These are phyloP conservation scores for Colletotrichum sp. DNA, from an alignment of 2,329 filamentous ascomycete species.

Conservation along the genomic window DNA sequence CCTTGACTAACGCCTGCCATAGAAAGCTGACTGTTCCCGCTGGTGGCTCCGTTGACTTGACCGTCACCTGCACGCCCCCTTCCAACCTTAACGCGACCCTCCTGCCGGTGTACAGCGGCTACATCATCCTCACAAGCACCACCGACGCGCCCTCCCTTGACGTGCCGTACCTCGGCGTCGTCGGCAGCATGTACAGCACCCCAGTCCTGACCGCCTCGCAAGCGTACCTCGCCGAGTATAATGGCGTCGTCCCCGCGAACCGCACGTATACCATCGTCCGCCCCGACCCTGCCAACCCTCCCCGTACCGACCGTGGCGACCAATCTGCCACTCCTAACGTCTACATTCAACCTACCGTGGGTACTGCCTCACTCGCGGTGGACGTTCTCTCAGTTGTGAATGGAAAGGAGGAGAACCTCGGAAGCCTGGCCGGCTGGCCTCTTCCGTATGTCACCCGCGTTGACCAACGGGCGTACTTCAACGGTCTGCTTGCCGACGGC, in stretches of 20 bases:
- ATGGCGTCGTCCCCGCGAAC: constrained; percentile 29
- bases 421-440: constrained; percentile 1
- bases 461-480: constrained; percentile 36
- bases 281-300: constrained; percentile 35
- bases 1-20: background rate
- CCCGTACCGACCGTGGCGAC: constrained; percentile 26
- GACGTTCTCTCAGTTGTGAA: constrained; percentile 46
- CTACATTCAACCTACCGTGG: constrained; percentile 47
- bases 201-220: constrained; percentile 37
- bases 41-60: constrained; percentile 46
- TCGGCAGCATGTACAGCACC: constrained; percentile 38
- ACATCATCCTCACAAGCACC: constrained; percentile 42
- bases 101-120: constrained; percentile 47
- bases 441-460: background rate
- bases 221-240: constrained; percentile 24
- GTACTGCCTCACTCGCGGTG: constrained; percentile 46
- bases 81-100: constrained; percentile 35
- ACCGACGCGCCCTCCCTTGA: constrained; percentile 38
- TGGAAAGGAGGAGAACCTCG: constrained; percentile 27
- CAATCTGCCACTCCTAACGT: constrained; percentile 38
- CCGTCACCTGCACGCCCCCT: constrained; percentile 49
- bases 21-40: constrained; percentile 46
- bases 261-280: constrained; percentile 45
- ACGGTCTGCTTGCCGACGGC: constrained; percentile 51
- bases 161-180: constrained; percentile 46